Conservation (phyloP, 805 yeast genomes). For the Ogataea neopini region DNA sequence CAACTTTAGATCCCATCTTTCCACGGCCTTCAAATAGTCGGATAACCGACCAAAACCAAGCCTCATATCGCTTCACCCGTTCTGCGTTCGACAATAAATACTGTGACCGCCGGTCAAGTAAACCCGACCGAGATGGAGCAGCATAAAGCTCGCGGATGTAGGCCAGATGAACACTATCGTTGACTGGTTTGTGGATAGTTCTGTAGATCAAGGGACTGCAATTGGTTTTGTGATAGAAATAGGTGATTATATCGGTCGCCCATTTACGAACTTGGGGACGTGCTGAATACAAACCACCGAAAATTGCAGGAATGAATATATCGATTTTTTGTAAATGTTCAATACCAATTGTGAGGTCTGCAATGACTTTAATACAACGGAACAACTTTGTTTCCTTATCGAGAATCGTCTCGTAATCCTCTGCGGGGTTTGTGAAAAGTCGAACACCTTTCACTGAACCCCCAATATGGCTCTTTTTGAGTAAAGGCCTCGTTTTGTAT, state of each 20-base stretch:
- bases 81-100: constrained; percentile 29
- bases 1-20: constrained; percentile 85
- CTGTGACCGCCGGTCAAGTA: constrained; percentile 30
- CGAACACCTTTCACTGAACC: neutral
- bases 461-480: constrained; percentile 6
- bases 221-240: constrained; percentile 38
- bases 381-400: constrained; percentile 79
- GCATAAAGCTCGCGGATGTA: constrained; percentile 31
- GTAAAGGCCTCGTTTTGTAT: constrained; percentile 35
- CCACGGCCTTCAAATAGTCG: constrained; percentile 65
- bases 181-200: constrained; percentile 31
- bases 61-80: constrained; percentile 32
- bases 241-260: constrained; percentile 79
- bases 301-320: constrained; percentile 63
- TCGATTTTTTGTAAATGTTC: constrained; percentile 58
- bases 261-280: constrained; percentile 76
- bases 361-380: constrained; percentile 78
- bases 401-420: constrained; percentile 33
- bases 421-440: constrained; percentile 33
- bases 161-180: constrained; percentile 36
- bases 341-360: constrained; percentile 72
- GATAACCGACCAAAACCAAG: constrained; percentile 36
- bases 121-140: constrained; percentile 16
- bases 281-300: constrained; percentile 78
- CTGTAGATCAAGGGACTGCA: constrained; percentile 24